Base-by-base conservation (phyloP, 441 rosid genomes). In the Kokia cookei region DNA sequence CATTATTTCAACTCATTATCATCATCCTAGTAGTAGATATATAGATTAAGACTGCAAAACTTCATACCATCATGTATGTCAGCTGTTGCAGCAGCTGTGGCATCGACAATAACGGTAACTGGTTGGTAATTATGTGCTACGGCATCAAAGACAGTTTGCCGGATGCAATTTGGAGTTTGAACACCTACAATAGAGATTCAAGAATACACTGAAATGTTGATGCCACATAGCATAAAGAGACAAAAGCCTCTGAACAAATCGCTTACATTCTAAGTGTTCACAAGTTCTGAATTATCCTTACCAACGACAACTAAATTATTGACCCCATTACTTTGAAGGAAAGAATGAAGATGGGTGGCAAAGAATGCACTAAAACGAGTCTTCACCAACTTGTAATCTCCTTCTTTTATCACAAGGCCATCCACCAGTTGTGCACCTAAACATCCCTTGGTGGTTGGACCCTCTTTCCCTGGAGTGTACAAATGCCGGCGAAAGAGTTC, bases 321-420 rank as follows among this genome's bases (percentile, higher is more conserved):
- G 43, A 91, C 76, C 48, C 86, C 88, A 64, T 82, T 82, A 22
- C 83, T 80, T 64, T 80, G 87, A 73, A 93, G 90, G 76, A 93
- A 81, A 2, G 88, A 88, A 75, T 93, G 90, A 42, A 95, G 96
- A 79, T 88, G 77, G 50, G 96, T 91, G 13, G 78, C 82, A 14
- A 93, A 88, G 84, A 91, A 95, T 0, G 97, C 94, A n/a, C 97
- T 89, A 78, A 95, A 93, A 53, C 95, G 90, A 0, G 89, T 90
- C 88, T 93, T 94, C 76, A 89, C 92, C 74, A 92, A 35, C 82
- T 90, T 93, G 75, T 95, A 91, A 55, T 95, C 99, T 51, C 87
- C 90, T 82, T 89, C 88, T 79, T 78, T 82, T 75, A 91, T 93
- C 61, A 58, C 83, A 76, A 93, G 80, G 47, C 98, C 97, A 78